Evolutionary conservation across 1,139 yeast genomes (phyloP), one percentile per base, ranked within the genome.

Genomic region (Diutina neorugosa): DNA sequence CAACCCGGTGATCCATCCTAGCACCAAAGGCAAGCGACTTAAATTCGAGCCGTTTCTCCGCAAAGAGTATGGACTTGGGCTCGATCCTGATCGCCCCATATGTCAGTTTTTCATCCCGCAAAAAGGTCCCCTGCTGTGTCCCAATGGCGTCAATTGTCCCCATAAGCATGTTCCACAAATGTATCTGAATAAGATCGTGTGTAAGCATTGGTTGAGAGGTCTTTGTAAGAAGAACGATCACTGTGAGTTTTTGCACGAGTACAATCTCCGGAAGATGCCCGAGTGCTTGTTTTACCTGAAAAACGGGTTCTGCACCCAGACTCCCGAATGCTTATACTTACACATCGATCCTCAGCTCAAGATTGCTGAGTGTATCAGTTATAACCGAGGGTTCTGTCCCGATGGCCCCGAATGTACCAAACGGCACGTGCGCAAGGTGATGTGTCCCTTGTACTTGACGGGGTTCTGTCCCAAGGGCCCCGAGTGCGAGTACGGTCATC

Each of bases 151-250:
- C 46, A 77, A 78, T 54, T 93, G 98, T 65, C 94, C 95, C 27
- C 84, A 88, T 68, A 87, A 90, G 63, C 98, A 93, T 69, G 89
- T 89, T 1, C 76, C 88, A 21, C 82, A 94, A 46, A 82, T 84
- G 69, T 89, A 84, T 67, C 79, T 80, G 59, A 89, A 90, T 67
- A 91, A 90, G 70, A 73, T 74, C 54, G 98, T 93, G 18, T 93
- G 98, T 66, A 93, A 94, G 75, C 98, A 93, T 73, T 93, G 99
- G 99, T 79, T 94, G 52, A 79, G 98, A 60, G 98, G 98, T 0
- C 77, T 94, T 43, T 94, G 99, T 69, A 94, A 94, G 70, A 93
- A 91, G 71, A 96, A 95, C 54, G 96, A 91, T 61, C 91, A 87
- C 58, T 94, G 98, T 69, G 99, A 94, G 70, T 94, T 89, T 63